Conservation (phyloP, 441 rosid genomes). For the Theobroma grandiflorum region DNA sequence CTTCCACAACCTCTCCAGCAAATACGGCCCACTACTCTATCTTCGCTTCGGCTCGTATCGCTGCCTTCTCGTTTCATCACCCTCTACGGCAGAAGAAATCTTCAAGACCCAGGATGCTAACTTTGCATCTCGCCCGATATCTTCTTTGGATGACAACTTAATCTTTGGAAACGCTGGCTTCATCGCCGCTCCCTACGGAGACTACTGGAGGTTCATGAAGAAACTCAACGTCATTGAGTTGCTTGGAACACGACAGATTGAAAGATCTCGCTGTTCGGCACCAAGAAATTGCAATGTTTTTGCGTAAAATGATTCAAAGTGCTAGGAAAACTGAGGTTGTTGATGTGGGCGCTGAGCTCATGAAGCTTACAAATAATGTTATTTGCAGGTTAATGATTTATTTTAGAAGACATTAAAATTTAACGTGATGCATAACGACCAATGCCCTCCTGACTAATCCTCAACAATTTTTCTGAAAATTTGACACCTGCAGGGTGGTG, state of each 20-base stretch:
- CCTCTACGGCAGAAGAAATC: conserved; percentile 46
- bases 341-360: conserved; percentile 27
- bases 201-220: conserved; percentile 63
- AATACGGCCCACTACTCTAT: conserved; percentile 48
- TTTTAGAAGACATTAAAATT: too few relatives aligned
- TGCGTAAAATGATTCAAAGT: conserved; percentile 30
- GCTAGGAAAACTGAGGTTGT: conserved; percentile 1
- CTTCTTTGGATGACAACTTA: conserved; percentile 26
- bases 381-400: conserved; percentile 40
- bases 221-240: conserved; percentile 47
- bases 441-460: too few relatives aligned
- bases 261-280: conserved; percentile 36
- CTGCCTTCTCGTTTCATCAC: conserved; percentile 45
- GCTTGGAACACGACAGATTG: conserved; percentile 40
- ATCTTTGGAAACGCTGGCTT: conserved; percentile 45
- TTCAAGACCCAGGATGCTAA: conserved; percentile 43
- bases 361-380: conserved; percentile 39
- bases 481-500: conserved; percentile 28
- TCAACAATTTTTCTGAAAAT: neutral
- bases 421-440: too few relatives aligned
- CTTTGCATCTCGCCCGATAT: conserved; percentile 37
- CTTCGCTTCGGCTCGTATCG: conserved; percentile 44
- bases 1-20: conserved; percentile 36
- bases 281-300: conserved; percentile 39
- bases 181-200: conserved; percentile 46